Evolutionary conservation across 2,329 filamentous ascomycete species (phyloP).

Genomic region (Talaromyces sp.): DNA sequence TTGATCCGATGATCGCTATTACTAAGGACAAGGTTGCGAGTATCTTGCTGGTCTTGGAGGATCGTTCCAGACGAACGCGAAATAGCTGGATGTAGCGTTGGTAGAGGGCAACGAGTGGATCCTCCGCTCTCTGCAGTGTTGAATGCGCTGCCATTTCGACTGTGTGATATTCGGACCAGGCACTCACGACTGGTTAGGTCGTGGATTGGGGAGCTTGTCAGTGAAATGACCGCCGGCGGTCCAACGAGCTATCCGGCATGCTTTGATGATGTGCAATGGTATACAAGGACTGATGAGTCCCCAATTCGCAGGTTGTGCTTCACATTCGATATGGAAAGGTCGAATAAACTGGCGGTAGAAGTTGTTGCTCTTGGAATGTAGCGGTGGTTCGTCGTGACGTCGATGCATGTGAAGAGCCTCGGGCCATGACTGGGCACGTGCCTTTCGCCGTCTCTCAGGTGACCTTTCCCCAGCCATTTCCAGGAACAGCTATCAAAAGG

Average conservation of each 20-base stretch:
- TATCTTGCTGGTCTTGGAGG: slow-evolving; percentile 68
- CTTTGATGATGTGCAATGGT: neutral
- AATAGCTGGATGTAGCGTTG: slow-evolving; percentile 49
- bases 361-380: neutral
- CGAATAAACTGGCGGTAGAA: neutral
- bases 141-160: slow-evolving; percentile 80
- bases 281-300: neutral
- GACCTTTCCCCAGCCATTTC: neutral
- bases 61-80: slow-evolving; percentile 54
- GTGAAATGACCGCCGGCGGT: slow-evolving; percentile 13
- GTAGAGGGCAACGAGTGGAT: slow-evolving; percentile 63
- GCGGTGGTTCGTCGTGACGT: slow-evolving; percentile 13
- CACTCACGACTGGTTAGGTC: neutral
- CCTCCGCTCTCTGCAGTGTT: slow-evolving; percentile 67
- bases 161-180: neutral
- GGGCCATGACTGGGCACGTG: slow-evolving; percentile 18
- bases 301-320: neutral
- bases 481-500: neutral
- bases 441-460: neutral
- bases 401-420: slow-evolving; percentile 18
- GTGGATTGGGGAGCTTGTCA: neutral
- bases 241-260: slow-evolving; percentile 10
- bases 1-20: slow-evolving; percentile 72
- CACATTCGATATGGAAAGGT: neutral
- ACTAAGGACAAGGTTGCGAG: slow-evolving; percentile 72